A percentile compares a stretch with the other conserved stretches of the same genome.
These are phyloP conservation scores for Carallia brachiata DNA, from an alignment of 345 rosid genomes.

Conservation along the genomic window DNA sequence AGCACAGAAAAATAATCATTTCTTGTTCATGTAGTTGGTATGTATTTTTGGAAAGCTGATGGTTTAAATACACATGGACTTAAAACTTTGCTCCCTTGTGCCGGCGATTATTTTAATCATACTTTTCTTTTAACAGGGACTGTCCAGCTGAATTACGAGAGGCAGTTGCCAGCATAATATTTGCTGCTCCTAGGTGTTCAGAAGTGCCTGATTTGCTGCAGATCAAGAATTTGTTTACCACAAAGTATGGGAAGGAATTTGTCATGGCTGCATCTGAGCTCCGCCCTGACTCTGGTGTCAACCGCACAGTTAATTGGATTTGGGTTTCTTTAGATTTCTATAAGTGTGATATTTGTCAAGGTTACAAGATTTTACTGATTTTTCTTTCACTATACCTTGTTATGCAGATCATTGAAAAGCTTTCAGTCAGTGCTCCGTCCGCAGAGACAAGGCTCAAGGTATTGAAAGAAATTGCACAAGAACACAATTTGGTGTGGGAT, in stretches of 20 bases:
- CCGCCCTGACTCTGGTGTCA: slow-evolving; percentile 88
- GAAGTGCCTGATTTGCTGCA: slow-evolving; percentile 86
- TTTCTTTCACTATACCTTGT: slow-evolving; percentile 3
- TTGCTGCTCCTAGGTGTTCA: slow-evolving; percentile 96
- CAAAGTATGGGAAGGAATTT: slow-evolving; percentile 91
- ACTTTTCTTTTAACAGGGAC: slow-evolving; percentile 48
- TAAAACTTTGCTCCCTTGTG: neutral
- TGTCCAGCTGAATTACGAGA: slow-evolving; percentile 88
- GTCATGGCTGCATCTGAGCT: slow-evolving; percentile 72
- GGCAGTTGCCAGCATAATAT: slow-evolving; percentile 85
- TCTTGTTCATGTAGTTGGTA: too few species aligned
- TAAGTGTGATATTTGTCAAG: slow-evolving; percentile 7
- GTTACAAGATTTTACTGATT: slow-evolving; percentile 11
- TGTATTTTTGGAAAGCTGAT: too few species aligned
- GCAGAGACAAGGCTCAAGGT: slow-evolving; percentile 66
- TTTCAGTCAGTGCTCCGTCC: slow-evolving; percentile 76
- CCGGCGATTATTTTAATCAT: neutral
- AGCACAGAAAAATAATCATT: too few species aligned
- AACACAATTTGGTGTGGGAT: slow-evolving; percentile 75
- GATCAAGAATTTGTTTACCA: slow-evolving; percentile 68
- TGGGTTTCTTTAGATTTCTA: slow-evolving; percentile 11
- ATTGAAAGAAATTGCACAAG: slow-evolving; percentile 77
- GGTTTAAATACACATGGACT: too few species aligned
- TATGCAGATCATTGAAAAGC: slow-evolving; percentile 78
- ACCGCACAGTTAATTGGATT: slow-evolving; percentile 71